These are phyloP conservation scores for Davidsoniella eucalypti DNA, from an alignment of 2,329 filamentous ascomycete species.

Conservation along the genomic window DNA sequence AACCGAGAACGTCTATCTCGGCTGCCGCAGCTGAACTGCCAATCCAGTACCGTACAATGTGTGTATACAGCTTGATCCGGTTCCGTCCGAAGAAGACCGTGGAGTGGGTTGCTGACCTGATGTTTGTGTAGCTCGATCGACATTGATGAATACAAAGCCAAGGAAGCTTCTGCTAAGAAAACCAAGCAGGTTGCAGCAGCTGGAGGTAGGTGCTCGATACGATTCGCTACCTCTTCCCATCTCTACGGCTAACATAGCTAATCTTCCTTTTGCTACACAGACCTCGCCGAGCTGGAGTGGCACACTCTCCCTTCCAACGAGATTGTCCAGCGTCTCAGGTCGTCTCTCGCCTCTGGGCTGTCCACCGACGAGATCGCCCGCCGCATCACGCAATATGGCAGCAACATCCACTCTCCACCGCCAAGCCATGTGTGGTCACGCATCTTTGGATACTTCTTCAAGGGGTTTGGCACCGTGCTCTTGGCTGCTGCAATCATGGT, in stretches of 20 bases:
- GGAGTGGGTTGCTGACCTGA: background rate
- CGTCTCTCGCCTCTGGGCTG: slow-evolving; percentile 40
- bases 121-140: slow-evolving; percentile 29
- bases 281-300: slow-evolving; percentile 50
- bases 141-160: slow-evolving; percentile 37
- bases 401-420: slow-evolving; percentile 49
- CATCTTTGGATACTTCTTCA: slow-evolving; percentile 48
- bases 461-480: slow-evolving; percentile 58
- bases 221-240: background rate
- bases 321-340: slow-evolving; percentile 41
- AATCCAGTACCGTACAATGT: slow-evolving; percentile 39
- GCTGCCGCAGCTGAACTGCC: slow-evolving; percentile 21
- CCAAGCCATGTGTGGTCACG: slow-evolving; percentile 42
- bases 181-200: slow-evolving; percentile 4
- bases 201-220: background rate
- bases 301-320: slow-evolving; percentile 43
- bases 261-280: slow-evolving; percentile 19
- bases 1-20: slow-evolving; percentile 7
- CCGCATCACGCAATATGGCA: slow-evolving; percentile 43
- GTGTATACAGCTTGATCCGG: slow-evolving; percentile 16
- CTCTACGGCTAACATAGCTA: background rate
- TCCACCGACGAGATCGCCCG: slow-evolving; percentile 39
- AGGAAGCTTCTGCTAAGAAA: slow-evolving; percentile 20
- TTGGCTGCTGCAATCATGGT: slow-evolving; percentile 54
- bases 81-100: background rate